These are phyloP conservation scores for Epipyxis sp. DNA, from an alignment of 108 stramenopile species.

Conservation along the genomic window DNA sequence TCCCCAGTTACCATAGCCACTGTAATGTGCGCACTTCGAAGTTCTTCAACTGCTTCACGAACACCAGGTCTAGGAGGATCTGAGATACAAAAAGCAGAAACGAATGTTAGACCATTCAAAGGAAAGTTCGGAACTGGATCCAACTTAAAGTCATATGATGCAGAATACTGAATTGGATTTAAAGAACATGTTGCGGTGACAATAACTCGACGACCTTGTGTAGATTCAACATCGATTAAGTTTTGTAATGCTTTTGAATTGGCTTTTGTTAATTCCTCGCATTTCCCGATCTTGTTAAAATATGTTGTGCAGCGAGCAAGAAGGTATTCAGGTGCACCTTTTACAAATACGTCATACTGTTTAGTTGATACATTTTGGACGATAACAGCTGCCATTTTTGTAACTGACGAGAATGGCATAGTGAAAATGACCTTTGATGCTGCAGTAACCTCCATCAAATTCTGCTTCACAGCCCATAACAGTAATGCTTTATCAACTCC, in stretches of 20 bases:
- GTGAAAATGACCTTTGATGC: too few species aligned
- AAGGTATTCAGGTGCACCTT: slow-evolving; percentile 91
- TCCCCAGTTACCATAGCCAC: slow-evolving; percentile 98
- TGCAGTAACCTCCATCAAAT: too few species aligned
- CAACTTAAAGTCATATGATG: neutral
- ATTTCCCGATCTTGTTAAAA: slow-evolving; percentile 54
- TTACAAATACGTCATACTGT: slow-evolving; percentile 67
- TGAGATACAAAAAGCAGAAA: slow-evolving; percentile 62
- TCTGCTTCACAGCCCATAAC: too few species aligned
- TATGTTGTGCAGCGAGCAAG: slow-evolving; percentile 66
- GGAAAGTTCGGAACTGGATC: slow-evolving; percentile 37
- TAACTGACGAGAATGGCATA: too few species aligned
- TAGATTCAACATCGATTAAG: slow-evolving; percentile 60
- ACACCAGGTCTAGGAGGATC: slow-evolving; percentile 75
- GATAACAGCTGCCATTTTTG: too few species aligned
- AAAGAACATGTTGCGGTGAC: slow-evolving; percentile 60
- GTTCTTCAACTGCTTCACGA: slow-evolving; percentile 76
- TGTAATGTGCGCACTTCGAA: slow-evolving; percentile 84
- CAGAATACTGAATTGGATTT: slow-evolving; percentile 26
- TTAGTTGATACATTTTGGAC: too few species aligned
- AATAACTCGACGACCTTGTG: slow-evolving; percentile 85
- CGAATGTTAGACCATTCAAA: slow-evolving; percentile 45
- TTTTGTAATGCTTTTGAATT: slow-evolving; percentile 70
- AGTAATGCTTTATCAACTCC: too few species aligned
- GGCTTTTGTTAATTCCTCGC: slow-evolving; percentile 59